phyloP scores from a whole-genome alignment of 768 basidiomycete genomes.

The Kondoa subrosea region DNA sequence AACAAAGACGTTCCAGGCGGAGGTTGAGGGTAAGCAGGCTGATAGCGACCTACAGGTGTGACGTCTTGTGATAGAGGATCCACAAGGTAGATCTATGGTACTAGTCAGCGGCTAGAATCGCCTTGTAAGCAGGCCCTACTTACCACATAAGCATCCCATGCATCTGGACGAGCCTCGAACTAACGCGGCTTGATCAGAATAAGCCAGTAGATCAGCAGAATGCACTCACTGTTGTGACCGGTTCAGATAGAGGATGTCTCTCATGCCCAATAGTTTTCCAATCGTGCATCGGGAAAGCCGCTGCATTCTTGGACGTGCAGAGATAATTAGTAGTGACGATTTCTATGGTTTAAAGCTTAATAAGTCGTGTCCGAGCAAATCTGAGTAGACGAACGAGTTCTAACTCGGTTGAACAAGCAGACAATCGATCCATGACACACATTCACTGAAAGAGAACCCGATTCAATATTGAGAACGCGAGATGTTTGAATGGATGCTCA shows the following conservation, averaged over 20 bases:
- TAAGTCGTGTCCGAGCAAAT: neutral
- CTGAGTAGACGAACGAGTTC: neutral
- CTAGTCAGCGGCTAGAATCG: neutral
- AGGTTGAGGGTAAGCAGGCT: neutral
- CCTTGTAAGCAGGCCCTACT: neutral
- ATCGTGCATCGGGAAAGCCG: neutral
- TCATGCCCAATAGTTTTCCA: neutral
- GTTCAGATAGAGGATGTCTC: neutral
- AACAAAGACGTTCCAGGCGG: neutral
- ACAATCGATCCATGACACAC: neutral
- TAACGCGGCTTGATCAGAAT: neutral
- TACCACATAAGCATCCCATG: slow-evolving; percentile 3
- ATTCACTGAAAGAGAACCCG: neutral
- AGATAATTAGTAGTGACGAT: neutral
- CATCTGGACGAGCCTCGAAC: slow-evolving; percentile 1
- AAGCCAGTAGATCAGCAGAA: neutral
- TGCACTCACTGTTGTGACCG: neutral
- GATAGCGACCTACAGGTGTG: neutral
- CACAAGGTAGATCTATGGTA: neutral
- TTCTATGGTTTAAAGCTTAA: neutral
- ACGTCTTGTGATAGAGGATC: neutral
- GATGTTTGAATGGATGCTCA: slow-evolving; percentile 1
- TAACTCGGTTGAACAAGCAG: neutral
- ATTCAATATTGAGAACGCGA: neutral
- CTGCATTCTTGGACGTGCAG: neutral